Conservation (phyloP, 2,329 filamentous ascomycete genomes). For the Monilinia laxa region DNA sequence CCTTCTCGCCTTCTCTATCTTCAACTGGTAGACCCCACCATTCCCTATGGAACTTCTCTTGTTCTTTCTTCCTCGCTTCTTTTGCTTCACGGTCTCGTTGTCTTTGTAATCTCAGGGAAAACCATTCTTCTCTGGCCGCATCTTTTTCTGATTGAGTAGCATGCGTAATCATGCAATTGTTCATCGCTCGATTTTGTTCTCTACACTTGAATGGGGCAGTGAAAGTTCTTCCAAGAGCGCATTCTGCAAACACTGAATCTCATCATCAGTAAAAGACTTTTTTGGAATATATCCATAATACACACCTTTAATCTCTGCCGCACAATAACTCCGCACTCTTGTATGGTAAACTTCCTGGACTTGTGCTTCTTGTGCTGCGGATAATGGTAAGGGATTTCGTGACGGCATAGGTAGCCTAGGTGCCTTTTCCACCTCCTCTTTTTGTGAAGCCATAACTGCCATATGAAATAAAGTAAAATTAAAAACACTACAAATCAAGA, state of each 20-base stretch:
- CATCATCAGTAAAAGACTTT: slow-evolving; percentile 8
- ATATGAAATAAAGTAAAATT: slow-evolving; percentile 26
- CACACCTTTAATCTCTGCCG: slow-evolving; percentile 73
- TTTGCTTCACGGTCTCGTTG: slow-evolving; percentile 65
- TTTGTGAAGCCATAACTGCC: slow-evolving; percentile 38
- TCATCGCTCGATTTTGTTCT: slow-evolving; percentile 79
- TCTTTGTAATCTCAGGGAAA: slow-evolving; percentile 71
- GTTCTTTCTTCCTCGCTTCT: slow-evolving; percentile 57
- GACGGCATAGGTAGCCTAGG: slow-evolving; percentile 50
- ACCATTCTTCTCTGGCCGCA: slow-evolving; percentile 90
- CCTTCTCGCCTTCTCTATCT: slow-evolving; percentile 57
- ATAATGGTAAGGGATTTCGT: slow-evolving; percentile 79
- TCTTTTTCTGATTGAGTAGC: slow-evolving; percentile 85
- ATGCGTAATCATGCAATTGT: slow-evolving; percentile 85
- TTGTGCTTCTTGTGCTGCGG: slow-evolving; percentile 76
- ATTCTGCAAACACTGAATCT: slow-evolving; percentile 80
- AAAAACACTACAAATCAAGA: slow-evolving; percentile 11
- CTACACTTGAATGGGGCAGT: slow-evolving; percentile 87
- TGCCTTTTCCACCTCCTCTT: slow-evolving; percentile 32
- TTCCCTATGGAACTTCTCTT: slow-evolving; percentile 64
- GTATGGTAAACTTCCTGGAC: slow-evolving; percentile 79
- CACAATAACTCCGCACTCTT: slow-evolving; percentile 73
- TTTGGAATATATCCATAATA: neutral
- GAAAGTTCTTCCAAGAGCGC: slow-evolving; percentile 81
- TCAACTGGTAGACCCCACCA: slow-evolving; percentile 65